Conservation (phyloP, 106 monocot species). For the Chionographis japonica region DNA sequence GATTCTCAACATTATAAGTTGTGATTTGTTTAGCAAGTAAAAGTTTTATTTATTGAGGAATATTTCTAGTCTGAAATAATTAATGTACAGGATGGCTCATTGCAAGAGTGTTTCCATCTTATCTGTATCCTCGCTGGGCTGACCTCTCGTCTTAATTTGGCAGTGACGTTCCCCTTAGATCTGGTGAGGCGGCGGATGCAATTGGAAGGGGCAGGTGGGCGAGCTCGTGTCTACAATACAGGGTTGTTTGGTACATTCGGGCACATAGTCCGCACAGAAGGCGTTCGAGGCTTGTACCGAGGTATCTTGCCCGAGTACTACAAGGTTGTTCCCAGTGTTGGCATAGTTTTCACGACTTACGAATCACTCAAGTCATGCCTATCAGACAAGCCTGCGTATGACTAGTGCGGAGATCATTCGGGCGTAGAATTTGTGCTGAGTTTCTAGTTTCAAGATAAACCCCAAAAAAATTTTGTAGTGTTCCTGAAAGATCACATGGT, state of each 20-base stretch:
- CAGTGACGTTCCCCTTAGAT: slow-evolving; percentile 85
- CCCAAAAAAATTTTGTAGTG: slow-evolving; percentile 12
- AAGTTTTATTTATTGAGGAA: too few species aligned
- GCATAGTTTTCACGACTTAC: slow-evolving; percentile 86
- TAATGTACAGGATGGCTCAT: background rate
- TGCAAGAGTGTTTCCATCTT: background rate
- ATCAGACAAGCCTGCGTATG: slow-evolving; percentile 4
- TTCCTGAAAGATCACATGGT: too few species aligned
- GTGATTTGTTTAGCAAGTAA: too few species aligned
- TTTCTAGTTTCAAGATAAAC: slow-evolving; percentile 20
- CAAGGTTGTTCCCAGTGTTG: slow-evolving; percentile 75
- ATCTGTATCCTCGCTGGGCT: too few species aligned
- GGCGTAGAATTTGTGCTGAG: slow-evolving; percentile 1
- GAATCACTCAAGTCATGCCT: slow-evolving; percentile 52
- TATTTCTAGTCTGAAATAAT: too few species aligned
- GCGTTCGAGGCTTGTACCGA: slow-evolving; percentile 70
- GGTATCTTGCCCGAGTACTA: slow-evolving; percentile 81
- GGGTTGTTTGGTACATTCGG: slow-evolving; percentile 56
- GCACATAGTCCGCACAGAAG: slow-evolving; percentile 61
- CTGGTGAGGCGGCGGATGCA: slow-evolving; percentile 79
- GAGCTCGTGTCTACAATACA: slow-evolving; percentile 57
- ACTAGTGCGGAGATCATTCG: background rate
- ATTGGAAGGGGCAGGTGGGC: slow-evolving; percentile 70
- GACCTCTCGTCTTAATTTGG: background rate
- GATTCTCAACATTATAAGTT: too few species aligned